Percentiles rank a stretch among this genome's conserved stretches.
Conservation (phyloP, 2,329 filamentous ascomycete genomes). For the Colletotrichum shisoi region DNA sequence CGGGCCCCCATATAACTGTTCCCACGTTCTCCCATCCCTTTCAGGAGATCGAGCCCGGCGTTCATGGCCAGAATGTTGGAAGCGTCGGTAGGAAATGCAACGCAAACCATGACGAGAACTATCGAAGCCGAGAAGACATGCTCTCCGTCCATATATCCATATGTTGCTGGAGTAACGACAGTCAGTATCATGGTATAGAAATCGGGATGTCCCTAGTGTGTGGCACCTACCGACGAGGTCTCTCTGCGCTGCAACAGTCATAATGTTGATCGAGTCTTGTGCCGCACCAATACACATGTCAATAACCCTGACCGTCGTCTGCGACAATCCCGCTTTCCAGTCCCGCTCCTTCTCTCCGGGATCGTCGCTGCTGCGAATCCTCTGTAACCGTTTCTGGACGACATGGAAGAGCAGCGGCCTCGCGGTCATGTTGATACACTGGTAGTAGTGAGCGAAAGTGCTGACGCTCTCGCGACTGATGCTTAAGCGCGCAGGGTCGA, state of each 20-base stretch:
- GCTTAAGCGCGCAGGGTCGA: slow-evolving; percentile 57
- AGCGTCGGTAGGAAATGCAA: slow-evolving; percentile 58
- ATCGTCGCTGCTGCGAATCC: slow-evolving; percentile 26
- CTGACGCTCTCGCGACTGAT: slow-evolving; percentile 59
- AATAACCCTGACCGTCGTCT: slow-evolving; percentile 46
- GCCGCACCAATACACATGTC: slow-evolving; percentile 48
- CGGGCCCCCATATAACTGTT: slow-evolving; percentile 58
- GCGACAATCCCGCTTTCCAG: slow-evolving; percentile 43
- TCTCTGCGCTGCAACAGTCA: slow-evolving; percentile 41
- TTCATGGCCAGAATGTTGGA: slow-evolving; percentile 56
- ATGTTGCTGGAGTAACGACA: slow-evolving; percentile 42
- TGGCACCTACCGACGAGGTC: slow-evolving; percentile 57
- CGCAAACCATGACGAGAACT: slow-evolving; percentile 48
- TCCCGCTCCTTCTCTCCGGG: slow-evolving; percentile 31
- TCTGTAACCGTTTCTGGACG: slow-evolving; percentile 44
- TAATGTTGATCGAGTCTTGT: slow-evolving; percentile 44
- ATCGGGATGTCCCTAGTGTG: slow-evolving; percentile 34
- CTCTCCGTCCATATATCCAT: slow-evolving; percentile 48
- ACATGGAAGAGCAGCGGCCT: slow-evolving; percentile 46
- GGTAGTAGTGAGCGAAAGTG: slow-evolving; percentile 47
- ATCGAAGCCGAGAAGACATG: slow-evolving; percentile 48
- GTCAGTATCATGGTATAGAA: slow-evolving; percentile 28
- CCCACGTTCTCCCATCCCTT: slow-evolving; percentile 60
- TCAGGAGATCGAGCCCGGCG: slow-evolving; percentile 55
- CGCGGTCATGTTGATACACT: slow-evolving; percentile 50